Percentiles rank a stretch among this genome's conserved stretches.
These are phyloP conservation scores for Oxytropis ochrocephala DNA, from an alignment of 306 rosid genomes.

Conservation along the genomic window DNA sequence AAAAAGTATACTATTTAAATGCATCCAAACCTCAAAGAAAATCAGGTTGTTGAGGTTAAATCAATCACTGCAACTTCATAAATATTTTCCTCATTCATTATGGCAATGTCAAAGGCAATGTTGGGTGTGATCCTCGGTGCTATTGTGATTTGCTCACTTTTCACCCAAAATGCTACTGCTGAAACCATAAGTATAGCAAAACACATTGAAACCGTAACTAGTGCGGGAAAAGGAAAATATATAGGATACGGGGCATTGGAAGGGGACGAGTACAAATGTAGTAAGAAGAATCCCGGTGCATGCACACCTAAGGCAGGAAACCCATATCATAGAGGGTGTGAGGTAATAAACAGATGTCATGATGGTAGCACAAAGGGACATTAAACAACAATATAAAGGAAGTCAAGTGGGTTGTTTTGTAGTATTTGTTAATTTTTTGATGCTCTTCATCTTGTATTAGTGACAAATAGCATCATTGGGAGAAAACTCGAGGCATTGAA, in stretches of 20 bases:
- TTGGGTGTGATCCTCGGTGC: not conserved
- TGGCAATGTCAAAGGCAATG: not conserved
- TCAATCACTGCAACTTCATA: not conserved
- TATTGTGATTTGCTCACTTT: not conserved
- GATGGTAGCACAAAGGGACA: no score
- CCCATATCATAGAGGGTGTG: not conserved
- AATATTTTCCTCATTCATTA: not conserved
- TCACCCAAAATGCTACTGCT: not conserved
- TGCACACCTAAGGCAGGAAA: not conserved
- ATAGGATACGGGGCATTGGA: not conserved
- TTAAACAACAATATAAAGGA: no score
- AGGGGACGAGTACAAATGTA: not conserved
- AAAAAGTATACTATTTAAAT: not conserved
- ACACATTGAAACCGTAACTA: no score
- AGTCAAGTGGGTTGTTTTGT: no score
- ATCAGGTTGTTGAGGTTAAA: not conserved
- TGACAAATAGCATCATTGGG: no score
- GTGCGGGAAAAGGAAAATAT: no score
- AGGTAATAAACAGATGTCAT: not conserved
- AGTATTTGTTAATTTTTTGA: no score
- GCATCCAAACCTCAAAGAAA: not conserved
- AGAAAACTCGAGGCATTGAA: no score
- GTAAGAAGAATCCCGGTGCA: not conserved
- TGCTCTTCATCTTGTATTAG: no score
- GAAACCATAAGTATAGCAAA: fast-evolving